Base-by-base conservation (phyloP, 1,284 basidiomycete genomes). In the Butyriboletus appendiculatus region DNA sequence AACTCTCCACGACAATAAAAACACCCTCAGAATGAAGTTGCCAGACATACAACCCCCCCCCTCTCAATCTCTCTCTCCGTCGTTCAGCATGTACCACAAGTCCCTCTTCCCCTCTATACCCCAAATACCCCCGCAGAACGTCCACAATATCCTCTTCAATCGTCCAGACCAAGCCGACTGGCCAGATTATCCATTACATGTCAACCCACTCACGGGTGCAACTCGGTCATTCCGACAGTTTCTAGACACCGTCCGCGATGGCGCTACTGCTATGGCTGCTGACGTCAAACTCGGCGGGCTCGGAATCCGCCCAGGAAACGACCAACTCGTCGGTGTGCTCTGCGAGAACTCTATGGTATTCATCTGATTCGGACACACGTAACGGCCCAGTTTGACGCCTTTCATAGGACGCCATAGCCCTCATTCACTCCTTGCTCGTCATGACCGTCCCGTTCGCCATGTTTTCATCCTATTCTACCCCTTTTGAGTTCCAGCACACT, bases 301-400 rank as follows among this genome's bases (percentile, higher is more conserved):
- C 5, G 85, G 78, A 0, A 62, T 89, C n/a, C 63, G 68, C 14
- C 65, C 65, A 1, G 72, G 73, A 20, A 70, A 75, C 4, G 74
- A 73, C 1, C 85, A 86, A 56, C 80, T 88, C 28, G 73, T 89
- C 28, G 89, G 85, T 3, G 79, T 91, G 14, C 78, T 89, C 62
- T 82, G 82, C 67, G 79, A 84, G 48, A 92, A 90, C 63, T 83
- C 79, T 40, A 67, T 85, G 66, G 89, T 90, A 69, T 58, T 76
- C 24, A 43, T 50, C 20, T 47, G 18, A 0, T 43, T 39, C 28
- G 12, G 2, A 20, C 20, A 18, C 39, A 3, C 20, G 5, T 24
- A 26, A 7, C 0, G 3, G 10, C 39, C 9, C 9, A 10, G 2
- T 3, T 14, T 48, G 42, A 58, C 34, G 0, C 4, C 15, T 20